Percentiles rank a stretch among this genome's conserved stretches.
Conservation (phyloP, 805 yeast genomes). For the Ogataea nonfermentans region DNA sequence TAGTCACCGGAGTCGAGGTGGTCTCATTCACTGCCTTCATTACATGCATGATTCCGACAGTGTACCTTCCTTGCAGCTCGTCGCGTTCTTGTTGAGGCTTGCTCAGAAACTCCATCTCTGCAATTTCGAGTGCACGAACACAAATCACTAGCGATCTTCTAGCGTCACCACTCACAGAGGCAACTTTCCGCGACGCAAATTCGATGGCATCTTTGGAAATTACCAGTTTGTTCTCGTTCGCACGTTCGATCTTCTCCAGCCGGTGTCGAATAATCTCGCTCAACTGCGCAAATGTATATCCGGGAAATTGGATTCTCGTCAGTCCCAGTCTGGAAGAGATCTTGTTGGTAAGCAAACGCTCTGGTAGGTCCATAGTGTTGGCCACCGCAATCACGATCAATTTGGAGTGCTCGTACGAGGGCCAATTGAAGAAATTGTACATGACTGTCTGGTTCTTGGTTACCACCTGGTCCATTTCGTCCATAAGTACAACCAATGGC, state of each 20-base stretch:
- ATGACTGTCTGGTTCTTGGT: conserved; percentile 79
- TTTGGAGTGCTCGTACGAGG: conserved; percentile 74
- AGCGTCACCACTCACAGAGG: conserved; percentile 97
- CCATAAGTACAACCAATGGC: conserved; percentile 76
- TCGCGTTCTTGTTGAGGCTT: conserved; percentile 29
- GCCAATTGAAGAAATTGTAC: conserved; percentile 98
- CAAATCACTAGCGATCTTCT: conserved; percentile 87
- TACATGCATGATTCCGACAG: conserved; percentile 71
- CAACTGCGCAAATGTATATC: conserved; percentile 79
- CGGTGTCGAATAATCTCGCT: conserved; percentile 71
- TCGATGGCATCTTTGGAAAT: conserved; percentile 75
- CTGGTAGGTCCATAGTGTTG: conserved; percentile 96
- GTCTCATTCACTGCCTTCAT: conserved; percentile 79
- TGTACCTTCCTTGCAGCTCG: conserved; percentile 38
- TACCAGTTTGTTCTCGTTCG: conserved; percentile 43
- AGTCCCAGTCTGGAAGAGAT: conserved; percentile 89
- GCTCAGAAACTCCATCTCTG: conserved; percentile 58
- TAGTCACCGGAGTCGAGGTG: conserved; percentile 67
- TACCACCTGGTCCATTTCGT: conserved; percentile 91
- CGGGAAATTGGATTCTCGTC: conserved; percentile 81
- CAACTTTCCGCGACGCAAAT: conserved; percentile 90
- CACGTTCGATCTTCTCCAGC: conserved; percentile 47
- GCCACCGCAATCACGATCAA: conserved; percentile 91
- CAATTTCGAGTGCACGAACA: conserved; percentile 84
- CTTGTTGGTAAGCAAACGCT: conserved; percentile 80